Base-by-base conservation (phyloP, 2,329 filamentous ascomycete species). In the Cercospora zeae-maydis region DNA sequence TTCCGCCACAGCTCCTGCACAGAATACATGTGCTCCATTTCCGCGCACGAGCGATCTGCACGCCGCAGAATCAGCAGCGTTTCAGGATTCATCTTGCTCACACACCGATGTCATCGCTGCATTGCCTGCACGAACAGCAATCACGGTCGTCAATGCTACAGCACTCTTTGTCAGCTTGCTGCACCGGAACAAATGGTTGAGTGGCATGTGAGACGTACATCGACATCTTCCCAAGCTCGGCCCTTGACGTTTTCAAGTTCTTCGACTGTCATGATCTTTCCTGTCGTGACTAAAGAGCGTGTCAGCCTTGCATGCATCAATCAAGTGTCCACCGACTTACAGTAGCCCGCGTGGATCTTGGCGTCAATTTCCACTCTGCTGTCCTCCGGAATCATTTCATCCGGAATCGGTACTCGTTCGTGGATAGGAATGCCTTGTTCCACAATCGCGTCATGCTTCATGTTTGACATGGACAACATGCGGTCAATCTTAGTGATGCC, bases 381-480 rank as follows among this genome's bases (percentile, higher is more conserved):
- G 78, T 98, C 95, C 66, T 88, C 91, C 11, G 95, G 95, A 71
- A 98, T 97, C 85, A 95, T 87, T 33, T 95, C 90, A 68, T 96
- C 92, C 3, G 93, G 95, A 67, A 98, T 91, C 64, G 96, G 92
- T 53, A 98, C 88, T 53, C 67, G 53, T 60, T 69, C 67, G 49
- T 67, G 64, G 16, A 69, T 69, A n/a, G 67, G 67, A 49, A 69
- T 69, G 14, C 67, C 67, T 34, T 69, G 65, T 63, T 87, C 85
- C 58, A 95, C 91, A 73, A 95, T 93, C 58, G 91, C 91, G 79
- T 95, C 91, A 78, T 95, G 88, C 81, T 95, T 93, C 90, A 93
- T 93, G 79, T 98, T 96, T 78, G 91, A 96, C 95, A 98, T 98
- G 80, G 91, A 96, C 71, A 97, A 81, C 95, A 98, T 99, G 64